Percentiles rank a stretch among this genome's conserved stretches.
Evolutionary conservation across 2,329 filamentous ascomycete species (phyloP).

Genomic region (Arthrobotrys conoides): DNA sequence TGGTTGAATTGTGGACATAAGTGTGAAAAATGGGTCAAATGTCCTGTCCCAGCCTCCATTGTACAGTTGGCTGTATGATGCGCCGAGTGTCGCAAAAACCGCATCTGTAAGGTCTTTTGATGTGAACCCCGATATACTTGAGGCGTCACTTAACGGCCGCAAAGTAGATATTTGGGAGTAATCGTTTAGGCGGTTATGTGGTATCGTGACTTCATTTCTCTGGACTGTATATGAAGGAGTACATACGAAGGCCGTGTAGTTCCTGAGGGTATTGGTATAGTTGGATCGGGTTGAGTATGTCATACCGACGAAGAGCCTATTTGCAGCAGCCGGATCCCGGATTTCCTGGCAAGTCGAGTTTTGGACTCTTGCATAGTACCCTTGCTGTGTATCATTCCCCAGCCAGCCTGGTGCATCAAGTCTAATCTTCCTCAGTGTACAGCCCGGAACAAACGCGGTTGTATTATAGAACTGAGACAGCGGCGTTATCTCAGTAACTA

Average conservation of each 20-base stretch:
- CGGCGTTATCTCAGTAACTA: conserved; percentile 29
- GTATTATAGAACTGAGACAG: conserved; percentile 56
- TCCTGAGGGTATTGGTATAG: conserved; percentile 43
- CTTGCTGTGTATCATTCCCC: conserved; percentile 42
- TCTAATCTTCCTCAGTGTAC: conserved; percentile 40
- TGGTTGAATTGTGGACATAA: conserved; percentile 23
- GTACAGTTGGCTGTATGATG: conserved; percentile 1
- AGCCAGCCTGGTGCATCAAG: conserved; percentile 48
- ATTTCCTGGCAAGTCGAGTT: conserved; percentile 54
- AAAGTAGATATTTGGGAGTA: conserved; percentile 35
- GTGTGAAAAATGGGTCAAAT: conserved; percentile 43
- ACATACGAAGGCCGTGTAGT: conserved; percentile 55
- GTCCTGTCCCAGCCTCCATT: conserved; percentile 22
- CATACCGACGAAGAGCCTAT: conserved; percentile 44
- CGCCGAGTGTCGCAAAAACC: conserved; percentile 6
- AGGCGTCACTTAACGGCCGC: conserved; percentile 7
- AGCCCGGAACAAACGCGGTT: conserved; percentile 43
- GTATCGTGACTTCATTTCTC: conserved; percentile 30
- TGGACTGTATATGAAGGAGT: conserved; percentile 38
- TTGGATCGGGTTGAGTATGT: conserved; percentile 49
- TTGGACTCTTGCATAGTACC: conserved; percentile 46
- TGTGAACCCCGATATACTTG: conserved; percentile 27
- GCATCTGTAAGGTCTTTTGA: conserved; percentile 45
- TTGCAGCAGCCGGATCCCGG: conserved; percentile 30
- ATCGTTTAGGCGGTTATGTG: conserved; percentile 37